Base-by-base conservation (phyloP, 164 flowering plant species). In the Berberis vulgaris region DNA sequence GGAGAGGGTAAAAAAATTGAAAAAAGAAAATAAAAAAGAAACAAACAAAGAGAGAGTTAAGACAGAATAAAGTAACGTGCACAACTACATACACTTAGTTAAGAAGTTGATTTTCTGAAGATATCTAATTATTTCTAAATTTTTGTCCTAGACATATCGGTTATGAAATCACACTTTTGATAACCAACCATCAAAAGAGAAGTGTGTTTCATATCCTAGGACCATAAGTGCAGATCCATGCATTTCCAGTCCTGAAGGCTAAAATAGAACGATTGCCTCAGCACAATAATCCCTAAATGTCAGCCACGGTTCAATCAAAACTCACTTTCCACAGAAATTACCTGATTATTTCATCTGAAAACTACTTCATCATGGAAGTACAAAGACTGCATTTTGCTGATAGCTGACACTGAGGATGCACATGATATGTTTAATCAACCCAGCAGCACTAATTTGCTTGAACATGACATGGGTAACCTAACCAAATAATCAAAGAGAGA, bases 391-490 rank as follows among this genome's bases (percentile, higher is more conserved):
- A 57, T 44, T 59, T 75, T 57, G 69, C 71, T 70, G 54, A 73
- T 62, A 65, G 69, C 71, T 65, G 66, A 71, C 26, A 72, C 49
- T 59, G 26, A 58, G 63, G 61, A 9, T 49, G 50, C 41, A 62
- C 61, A 39, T 50, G 40, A 65, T 63, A 45, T 47, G 26, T 26
- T 26, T 26, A 26, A 26, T 67, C 78, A 73, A 70, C 67, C 71
- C 79, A 81, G 77, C 82, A 69, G 66, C 73, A 71, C 73, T 62
- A 67, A 66, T 62, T 79, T 66, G 69, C 71, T 70, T 58, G 61
- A 70, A 62, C 74, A 69, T 71, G 62, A 58, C 65, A 66, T 43
- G 67, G 70, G 74, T 71, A 69, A 67, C 80, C 76, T 72, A 77
- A 67, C 41, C 75, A 69, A 63, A 65, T 65, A 59, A 3, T 5